Evolutionary conservation across 1,139 yeast genomes (phyloP).

Genomic region (Candida anutae): DNA sequence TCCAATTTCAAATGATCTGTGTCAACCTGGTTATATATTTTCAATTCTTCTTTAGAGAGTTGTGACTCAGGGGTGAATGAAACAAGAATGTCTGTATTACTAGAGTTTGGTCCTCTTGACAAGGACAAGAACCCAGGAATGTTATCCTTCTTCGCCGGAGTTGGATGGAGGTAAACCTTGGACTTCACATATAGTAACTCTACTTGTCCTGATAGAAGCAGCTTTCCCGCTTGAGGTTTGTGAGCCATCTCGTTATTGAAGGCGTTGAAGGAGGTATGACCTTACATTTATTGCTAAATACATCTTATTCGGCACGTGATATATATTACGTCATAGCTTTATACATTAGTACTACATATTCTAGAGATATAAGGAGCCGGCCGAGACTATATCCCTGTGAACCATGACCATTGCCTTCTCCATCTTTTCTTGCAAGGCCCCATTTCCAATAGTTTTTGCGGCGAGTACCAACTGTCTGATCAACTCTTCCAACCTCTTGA

Average conservation of each 20-base stretch:
- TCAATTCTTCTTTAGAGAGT: slow-evolving; percentile 38
- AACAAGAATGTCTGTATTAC: slow-evolving; percentile 52
- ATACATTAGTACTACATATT: slow-evolving; percentile 1
- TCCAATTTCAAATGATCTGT: slow-evolving; percentile 22
- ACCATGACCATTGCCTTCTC: slow-evolving; percentile 75
- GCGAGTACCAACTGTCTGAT: slow-evolving; percentile 84
- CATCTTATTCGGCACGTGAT: no score
- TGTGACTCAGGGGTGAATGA: slow-evolving; percentile 74
- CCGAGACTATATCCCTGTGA: slow-evolving; percentile 94
- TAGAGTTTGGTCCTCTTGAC: slow-evolving; percentile 44
- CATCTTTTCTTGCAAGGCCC: slow-evolving; percentile 82
- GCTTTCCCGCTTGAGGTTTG: neutral
- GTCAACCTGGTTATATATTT: slow-evolving; percentile 47
- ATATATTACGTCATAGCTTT: no score
- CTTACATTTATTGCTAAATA: no score
- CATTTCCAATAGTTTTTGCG: slow-evolving; percentile 87
- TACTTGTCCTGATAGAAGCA: slow-evolving; percentile 18
- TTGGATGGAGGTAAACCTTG: slow-evolving; percentile 77
- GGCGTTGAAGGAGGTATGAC: no score
- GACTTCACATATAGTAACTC: slow-evolving; percentile 51
- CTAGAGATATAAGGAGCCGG: slow-evolving; percentile 80
- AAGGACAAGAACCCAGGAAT: slow-evolving; percentile 69
- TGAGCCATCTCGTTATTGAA: neutral
- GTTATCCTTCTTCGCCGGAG: slow-evolving; percentile 65
- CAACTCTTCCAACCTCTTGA: slow-evolving; percentile 89